These are phyloP conservation scores for Protomyces gravidus DNA, from an alignment of 1,139 yeast genomes.

Conservation along the genomic window DNA sequence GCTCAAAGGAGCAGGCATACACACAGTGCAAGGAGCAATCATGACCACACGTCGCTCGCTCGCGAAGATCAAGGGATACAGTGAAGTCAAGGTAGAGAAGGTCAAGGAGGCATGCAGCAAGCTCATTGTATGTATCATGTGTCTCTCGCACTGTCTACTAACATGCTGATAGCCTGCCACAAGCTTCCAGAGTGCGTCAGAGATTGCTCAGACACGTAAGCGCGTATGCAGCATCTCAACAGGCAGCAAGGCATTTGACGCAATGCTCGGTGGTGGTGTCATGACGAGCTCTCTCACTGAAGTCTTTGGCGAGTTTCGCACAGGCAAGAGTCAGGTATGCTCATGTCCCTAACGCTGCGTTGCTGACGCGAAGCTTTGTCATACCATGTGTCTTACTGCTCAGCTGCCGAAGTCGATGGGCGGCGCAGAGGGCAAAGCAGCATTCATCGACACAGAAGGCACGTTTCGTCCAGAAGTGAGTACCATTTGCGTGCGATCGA, in stretches of 20 bases:
- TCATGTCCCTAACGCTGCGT: slow-evolving; percentile 37
- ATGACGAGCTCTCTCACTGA: slow-evolving; percentile 61
- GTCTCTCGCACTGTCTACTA: slow-evolving; percentile 11
- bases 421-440: slow-evolving; percentile 61
- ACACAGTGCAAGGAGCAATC: slow-evolving; percentile 50
- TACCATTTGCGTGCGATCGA: no score
- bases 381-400: slow-evolving; percentile 57
- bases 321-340: slow-evolving; percentile 25
- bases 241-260: slow-evolving; percentile 54
- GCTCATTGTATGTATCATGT: slow-evolving; percentile 45
- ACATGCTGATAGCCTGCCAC: slow-evolving; percentile 34
- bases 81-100: slow-evolving; percentile 59
- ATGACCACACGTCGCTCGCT: slow-evolving; percentile 42
- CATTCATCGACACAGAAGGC: slow-evolving; percentile 59
- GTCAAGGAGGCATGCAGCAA: slow-evolving; percentile 60
- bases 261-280: slow-evolving; percentile 52
- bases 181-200: slow-evolving; percentile 55
- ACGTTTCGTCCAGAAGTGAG: slow-evolving; percentile 35
- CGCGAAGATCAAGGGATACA: slow-evolving; percentile 52
- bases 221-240: slow-evolving; percentile 51
- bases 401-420: slow-evolving; percentile 54
- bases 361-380: slow-evolving; percentile 59
- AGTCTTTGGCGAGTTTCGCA: slow-evolving; percentile 58
- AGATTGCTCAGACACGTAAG: slow-evolving; percentile 50
- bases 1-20: slow-evolving; percentile 52